These are phyloP conservation scores for Rhodotorula babjevae DNA, from an alignment of 768 basidiomycete genomes.

Conservation along the genomic window DNA sequence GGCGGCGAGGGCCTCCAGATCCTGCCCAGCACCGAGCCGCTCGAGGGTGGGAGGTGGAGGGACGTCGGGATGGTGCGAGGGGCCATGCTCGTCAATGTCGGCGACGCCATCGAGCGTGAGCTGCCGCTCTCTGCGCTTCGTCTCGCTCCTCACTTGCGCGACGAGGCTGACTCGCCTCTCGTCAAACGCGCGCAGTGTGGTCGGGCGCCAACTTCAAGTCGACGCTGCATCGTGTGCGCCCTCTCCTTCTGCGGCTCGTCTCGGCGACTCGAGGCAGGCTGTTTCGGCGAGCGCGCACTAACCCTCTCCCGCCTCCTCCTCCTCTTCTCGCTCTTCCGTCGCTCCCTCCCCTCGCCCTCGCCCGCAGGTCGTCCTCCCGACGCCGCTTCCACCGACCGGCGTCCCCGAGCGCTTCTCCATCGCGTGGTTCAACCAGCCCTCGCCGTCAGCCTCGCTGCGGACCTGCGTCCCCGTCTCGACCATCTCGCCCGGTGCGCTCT, in stretches of 20 bases:
- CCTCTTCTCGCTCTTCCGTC: not conserved
- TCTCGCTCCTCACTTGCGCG: too few relatives aligned
- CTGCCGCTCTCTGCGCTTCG: too few relatives aligned
- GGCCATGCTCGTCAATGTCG: conserved; percentile 32
- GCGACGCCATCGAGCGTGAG: not conserved
- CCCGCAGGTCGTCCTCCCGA: conserved; percentile 25
- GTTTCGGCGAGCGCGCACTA: too few relatives aligned
- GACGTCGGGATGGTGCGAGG: conserved; percentile 18
- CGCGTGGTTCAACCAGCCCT: conserved; percentile 36
- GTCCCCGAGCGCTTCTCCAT: conserved; percentile 33
- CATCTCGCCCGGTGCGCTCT: conserved; percentile 15
- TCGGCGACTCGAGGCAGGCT: not conserved
- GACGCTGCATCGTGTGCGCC: conserved; percentile 35
- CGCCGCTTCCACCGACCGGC: conserved; percentile 27
- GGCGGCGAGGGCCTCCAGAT: conserved; percentile 37
- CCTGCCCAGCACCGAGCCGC: conserved; percentile 13
- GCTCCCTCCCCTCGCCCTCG: too few relatives aligned
- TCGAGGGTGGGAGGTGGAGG: conserved; percentile 24
- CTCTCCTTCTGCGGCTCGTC: too few relatives aligned
- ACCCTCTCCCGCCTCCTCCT: too few relatives aligned
- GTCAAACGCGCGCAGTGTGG: conserved; percentile 9
- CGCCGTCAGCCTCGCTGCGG: conserved; percentile 9
- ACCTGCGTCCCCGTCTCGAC: conserved; percentile 27
- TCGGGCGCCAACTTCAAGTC: conserved; percentile 27
- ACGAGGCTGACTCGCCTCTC: conserved; percentile 1